phyloP scores from a whole-genome alignment of 805 yeast genomes.

The Alloascoidea africana region DNA sequence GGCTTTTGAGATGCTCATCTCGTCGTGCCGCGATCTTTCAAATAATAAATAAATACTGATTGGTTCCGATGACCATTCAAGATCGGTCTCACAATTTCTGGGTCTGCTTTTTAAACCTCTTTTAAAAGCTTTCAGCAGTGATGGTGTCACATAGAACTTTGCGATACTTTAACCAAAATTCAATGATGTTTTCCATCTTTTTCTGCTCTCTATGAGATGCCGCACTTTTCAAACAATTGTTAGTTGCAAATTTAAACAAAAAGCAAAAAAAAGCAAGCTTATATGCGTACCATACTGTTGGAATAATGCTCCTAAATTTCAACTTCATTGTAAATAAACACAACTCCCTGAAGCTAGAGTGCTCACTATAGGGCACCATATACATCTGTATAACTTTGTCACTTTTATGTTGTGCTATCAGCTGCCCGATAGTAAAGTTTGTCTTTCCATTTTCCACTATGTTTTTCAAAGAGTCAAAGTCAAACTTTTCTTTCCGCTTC shows the following conservation, averaged over 20 bases:
- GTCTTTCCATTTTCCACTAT: slow-evolving; percentile 8
- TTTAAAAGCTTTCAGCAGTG: background rate
- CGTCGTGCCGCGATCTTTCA: too few species aligned
- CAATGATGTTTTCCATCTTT: background rate
- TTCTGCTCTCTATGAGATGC: background rate
- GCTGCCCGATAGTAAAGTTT: slow-evolving; percentile 10
- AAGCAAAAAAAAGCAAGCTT: slow-evolving; percentile 9
- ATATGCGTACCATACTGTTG: slow-evolving; percentile 53
- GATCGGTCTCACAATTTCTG: too few species aligned
- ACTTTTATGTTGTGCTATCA: slow-evolving; percentile 18
- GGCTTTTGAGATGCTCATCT: too few species aligned
- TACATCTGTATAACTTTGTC: slow-evolving; percentile 29
- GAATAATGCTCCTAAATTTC: slow-evolving; percentile 39
- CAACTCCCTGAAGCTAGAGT: slow-evolving; percentile 77
- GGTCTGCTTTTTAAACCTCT: too few species aligned
- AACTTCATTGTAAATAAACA: slow-evolving; percentile 44
- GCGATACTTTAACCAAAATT: background rate
- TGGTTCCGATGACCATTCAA: too few species aligned
- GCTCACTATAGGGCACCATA: slow-evolving; percentile 83
- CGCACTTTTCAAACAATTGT: background rate
- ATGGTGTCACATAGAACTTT: background rate
- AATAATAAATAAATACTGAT: too few species aligned
- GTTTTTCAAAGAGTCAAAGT: slow-evolving; percentile 5
- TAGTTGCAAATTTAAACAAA: background rate
- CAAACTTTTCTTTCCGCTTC: slow-evolving; percentile 4